Evolutionary conservation across 495 filamentous ascomycete species (phyloP), one percentile per base, ranked within the genome.

Genomic region (Penicillium arizonense): DNA sequence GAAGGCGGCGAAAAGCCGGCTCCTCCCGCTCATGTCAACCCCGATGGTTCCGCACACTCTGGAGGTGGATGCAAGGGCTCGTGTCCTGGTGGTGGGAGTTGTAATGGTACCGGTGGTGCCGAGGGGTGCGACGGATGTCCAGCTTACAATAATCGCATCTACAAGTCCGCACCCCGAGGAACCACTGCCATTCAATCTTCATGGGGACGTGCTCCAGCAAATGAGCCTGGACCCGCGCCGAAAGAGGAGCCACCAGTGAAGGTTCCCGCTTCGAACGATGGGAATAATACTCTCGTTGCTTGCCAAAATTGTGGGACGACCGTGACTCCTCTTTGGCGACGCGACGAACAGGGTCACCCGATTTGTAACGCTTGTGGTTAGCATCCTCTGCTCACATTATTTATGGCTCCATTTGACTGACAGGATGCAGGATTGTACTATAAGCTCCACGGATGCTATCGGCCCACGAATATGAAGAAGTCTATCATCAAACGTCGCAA

Each of bases 311-410:
- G 94, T 70, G 90, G 87, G 14, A 99, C 95, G 35, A 97, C 93
- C 1, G 90, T 97, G 53, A 99, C 94, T 24, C 94, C 94, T 11
- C 76, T 99, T 24, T 99, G 94, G 94, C 81, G 94, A 61, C 84
- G 94, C 57, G 94, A 97, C 67, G 94, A 96, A 69, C 84, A 84
- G 58, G 95, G 95, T 12, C 91, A 97, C 76, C 96, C 91, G 4
- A 97, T 98, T 54, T 98, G 94, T 75, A 98, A 98, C 75, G 94
- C 94, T 47, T 98, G 94, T 71, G 94, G 94, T 96, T 81, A 62
- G 90, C 79, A 55, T 50, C 21, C 65, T 14, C 41, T 11, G 35
- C 7, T 4, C n/a, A 14, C 24, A 5, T 24, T 40, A 28, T 35
- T 10, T 10, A 52, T 49, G 14, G 30, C 43, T 44, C 14, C 42